These are phyloP conservation scores for Suillus discolor DNA, from an alignment of 768 basidiomycete species.

Conservation along the genomic window DNA sequence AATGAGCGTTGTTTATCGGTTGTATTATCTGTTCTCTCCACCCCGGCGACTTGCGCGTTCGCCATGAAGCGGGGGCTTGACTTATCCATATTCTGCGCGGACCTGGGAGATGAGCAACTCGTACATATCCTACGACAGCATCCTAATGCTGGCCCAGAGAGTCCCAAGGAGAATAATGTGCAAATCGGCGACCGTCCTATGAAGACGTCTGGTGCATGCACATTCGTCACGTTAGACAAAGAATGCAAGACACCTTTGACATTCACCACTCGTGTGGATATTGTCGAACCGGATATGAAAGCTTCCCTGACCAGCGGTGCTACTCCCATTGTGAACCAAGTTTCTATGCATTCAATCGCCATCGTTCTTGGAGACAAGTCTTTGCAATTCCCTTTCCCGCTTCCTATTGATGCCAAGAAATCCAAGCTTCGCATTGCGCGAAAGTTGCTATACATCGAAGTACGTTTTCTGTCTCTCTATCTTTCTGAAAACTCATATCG, in stretches of 20 bases:
- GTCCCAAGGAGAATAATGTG: slow-evolving; percentile 20
- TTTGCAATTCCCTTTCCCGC: slow-evolving; percentile 41
- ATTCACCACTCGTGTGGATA: slow-evolving; percentile 23
- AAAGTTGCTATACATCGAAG: slow-evolving; percentile 53
- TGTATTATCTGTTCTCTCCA: slow-evolving; percentile 20
- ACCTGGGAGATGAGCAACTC: neutral
- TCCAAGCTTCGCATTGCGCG: slow-evolving; percentile 51
- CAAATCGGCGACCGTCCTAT: slow-evolving; percentile 1
- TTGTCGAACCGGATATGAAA: slow-evolving; percentile 24
- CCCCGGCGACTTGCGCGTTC: slow-evolving; percentile 13
- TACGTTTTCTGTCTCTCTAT: slow-evolving; percentile 7
- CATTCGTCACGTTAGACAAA: slow-evolving; percentile 19
- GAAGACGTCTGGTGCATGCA: neutral
- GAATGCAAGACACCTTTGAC: slow-evolving; percentile 18
- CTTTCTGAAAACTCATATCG: neutral
- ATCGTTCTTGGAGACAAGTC: slow-evolving; percentile 20
- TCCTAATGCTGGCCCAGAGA: slow-evolving; percentile 14
- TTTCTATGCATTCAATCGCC: neutral
- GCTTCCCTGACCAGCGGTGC: slow-evolving; percentile 20
- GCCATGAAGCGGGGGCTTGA: neutral
- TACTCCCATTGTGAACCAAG: slow-evolving; percentile 20
- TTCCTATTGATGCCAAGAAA: slow-evolving; percentile 42
- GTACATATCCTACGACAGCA: neutral
- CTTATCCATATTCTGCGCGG: neutral
- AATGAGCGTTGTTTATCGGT: slow-evolving; percentile 17